Evolutionary conservation across 768 basidiomycete species (phyloP).

Genomic region (Infundibulicybe gibba): DNA sequence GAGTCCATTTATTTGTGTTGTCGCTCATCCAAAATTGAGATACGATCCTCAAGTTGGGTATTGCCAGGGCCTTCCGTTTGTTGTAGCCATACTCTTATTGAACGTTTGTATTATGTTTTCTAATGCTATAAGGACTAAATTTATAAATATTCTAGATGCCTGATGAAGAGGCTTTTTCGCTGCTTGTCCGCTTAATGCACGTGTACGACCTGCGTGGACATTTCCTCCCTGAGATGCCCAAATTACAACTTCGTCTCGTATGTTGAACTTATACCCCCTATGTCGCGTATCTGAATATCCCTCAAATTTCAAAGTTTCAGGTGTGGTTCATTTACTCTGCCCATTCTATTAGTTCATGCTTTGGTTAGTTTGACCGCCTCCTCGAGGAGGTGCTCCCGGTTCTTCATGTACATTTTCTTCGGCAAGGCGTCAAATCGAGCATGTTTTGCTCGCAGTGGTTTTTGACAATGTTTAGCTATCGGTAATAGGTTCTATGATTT

Average conservation of each 20-base stretch:
- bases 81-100: constrained; percentile 88
- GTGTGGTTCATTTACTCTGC: constrained; percentile 26
- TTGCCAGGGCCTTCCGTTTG: constrained; percentile 95
- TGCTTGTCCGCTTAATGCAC: constrained; percentile 92
- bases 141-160: constrained; percentile 73
- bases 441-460: constrained; percentile 99
- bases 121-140: background rate
- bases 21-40: constrained; percentile 28
- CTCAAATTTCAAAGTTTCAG: constrained; percentile 46
- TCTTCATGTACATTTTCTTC: constrained; percentile 87
- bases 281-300: constrained; percentile 2
- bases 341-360: constrained; percentile 5
- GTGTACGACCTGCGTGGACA: constrained; percentile 95
- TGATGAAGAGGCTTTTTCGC: constrained; percentile 97
- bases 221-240: constrained; percentile 99
- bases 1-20: constrained; percentile 3
- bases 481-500: constrained; percentile 39
- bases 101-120: constrained; percentile 53
- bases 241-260: constrained; percentile 87
- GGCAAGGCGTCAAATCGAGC: constrained; percentile 93
- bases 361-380: constrained; percentile 81
- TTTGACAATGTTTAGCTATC: constrained; percentile 93
- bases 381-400: constrained; percentile 92
- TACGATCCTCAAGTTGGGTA: constrained; percentile 95
- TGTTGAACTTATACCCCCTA: constrained; percentile 14